Evolutionary conservation across 2,329 filamentous ascomycete species (phyloP).

Genomic region (Trichoderma sp.): DNA sequence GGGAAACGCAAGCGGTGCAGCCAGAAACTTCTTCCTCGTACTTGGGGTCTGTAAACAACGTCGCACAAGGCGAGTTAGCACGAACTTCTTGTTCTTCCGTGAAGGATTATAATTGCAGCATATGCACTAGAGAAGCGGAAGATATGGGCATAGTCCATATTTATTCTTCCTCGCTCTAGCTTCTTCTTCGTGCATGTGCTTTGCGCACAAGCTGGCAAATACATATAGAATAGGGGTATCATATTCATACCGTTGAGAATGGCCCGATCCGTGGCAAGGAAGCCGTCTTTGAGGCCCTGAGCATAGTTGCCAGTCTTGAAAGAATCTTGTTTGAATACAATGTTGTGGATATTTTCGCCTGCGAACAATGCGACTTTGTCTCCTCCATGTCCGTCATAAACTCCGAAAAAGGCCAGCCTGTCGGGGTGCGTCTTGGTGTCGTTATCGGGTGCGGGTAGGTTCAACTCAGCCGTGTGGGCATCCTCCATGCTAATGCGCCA

Average conservation of each 20-base stretch:
- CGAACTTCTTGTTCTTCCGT: neutral
- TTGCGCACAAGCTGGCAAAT: conserved; percentile 1
- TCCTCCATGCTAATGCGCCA: conserved; percentile 99
- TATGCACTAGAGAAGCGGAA: neutral
- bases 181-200: neutral
- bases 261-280: conserved; percentile 91
- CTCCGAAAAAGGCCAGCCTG: conserved; percentile 91
- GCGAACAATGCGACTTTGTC: conserved; percentile 94
- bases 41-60: conserved; percentile 70
- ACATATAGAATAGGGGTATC: neutral
- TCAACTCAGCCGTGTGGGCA: conserved; percentile 84
- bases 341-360: conserved; percentile 89
- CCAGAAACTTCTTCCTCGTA: conserved; percentile 98
- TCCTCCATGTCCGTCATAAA: conserved; percentile 96
- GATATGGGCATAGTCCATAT: neutral
- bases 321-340: conserved; percentile 90
- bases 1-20: conserved; percentile 89
- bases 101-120: neutral
- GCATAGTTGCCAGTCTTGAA: conserved; percentile 91
- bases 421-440: conserved; percentile 67
- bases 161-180: neutral
- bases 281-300: conserved; percentile 95
- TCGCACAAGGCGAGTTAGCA: neutral
- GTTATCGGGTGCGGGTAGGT: conserved; percentile 66
- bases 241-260: conserved; percentile 80